These are phyloP conservation scores for Eutypa lata DNA, from an alignment of 2,329 filamentous ascomycete genomes.

Conservation along the genomic window DNA sequence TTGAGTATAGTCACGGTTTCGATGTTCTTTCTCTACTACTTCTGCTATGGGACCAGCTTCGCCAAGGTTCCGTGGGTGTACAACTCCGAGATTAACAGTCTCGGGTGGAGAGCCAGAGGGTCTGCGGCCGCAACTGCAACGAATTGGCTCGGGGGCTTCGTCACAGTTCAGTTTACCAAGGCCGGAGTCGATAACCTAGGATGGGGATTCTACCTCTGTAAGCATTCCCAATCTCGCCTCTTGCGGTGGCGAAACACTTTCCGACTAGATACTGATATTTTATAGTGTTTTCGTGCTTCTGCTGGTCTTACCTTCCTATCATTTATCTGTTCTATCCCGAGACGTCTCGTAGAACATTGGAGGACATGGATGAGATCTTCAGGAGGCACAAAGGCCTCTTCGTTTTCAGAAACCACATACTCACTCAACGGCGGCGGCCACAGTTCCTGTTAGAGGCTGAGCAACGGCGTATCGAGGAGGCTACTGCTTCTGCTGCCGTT, in stretches of 20 bases:
- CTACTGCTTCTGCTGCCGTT: neutral
- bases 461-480: conserved; percentile 21
- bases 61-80: too few species aligned
- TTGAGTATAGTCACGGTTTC: conserved; percentile 29
- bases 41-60: neutral
- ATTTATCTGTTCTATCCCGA: conserved; percentile 50
- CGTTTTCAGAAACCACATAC: conserved; percentile 29
- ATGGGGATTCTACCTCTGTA: too few species aligned
- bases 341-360: conserved; percentile 42
- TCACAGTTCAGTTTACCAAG: too few species aligned
- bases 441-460: conserved; percentile 35
- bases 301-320: conserved; percentile 32
- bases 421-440: conserved; percentile 35
- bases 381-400: conserved; percentile 26
- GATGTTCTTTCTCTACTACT: conserved; percentile 28
- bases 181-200: too few species aligned
- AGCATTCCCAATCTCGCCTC: too few species aligned
- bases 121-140: too few species aligned
- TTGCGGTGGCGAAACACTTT: too few species aligned
- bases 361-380: conserved; percentile 47
- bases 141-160: too few species aligned
- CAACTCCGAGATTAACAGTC: too few species aligned
- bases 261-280: too few species aligned
- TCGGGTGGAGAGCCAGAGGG: too few species aligned
- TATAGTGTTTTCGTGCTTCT: conserved; percentile 15